Percentiles rank a stretch among this genome's conserved stretches.
Evolutionary conservation across 441 rosid species (phyloP).

Genomic region (Bocquillonia castaneifolia): DNA sequence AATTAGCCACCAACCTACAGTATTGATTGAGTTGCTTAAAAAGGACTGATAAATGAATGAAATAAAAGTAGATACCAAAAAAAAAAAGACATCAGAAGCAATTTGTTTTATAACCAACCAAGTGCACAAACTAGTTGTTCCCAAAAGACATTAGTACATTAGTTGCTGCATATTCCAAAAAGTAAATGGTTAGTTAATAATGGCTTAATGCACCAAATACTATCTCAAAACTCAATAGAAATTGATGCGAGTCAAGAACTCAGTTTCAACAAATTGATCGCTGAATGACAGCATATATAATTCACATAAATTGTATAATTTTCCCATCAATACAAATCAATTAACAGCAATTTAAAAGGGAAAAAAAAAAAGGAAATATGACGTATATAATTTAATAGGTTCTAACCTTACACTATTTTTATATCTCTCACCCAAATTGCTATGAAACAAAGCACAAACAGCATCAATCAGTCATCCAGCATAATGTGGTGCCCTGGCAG

Average conservation of each 20-base stretch:
- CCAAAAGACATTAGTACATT: background rate
- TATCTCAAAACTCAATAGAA: background rate
- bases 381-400: slow-evolving; percentile 14
- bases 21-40: background rate
- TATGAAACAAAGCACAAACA: slow-evolving; percentile 3
- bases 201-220: background rate
- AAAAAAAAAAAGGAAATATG: background rate
- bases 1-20: background rate
- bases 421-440: background rate
- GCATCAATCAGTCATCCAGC: slow-evolving; percentile 29
- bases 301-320: slow-evolving; percentile 17
- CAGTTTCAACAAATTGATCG: slow-evolving; percentile 8
- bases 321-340: slow-evolving; percentile 26
- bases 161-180: background rate
- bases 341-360: slow-evolving; percentile 1
- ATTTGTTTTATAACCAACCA: background rate
- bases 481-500: slow-evolving; percentile 55
- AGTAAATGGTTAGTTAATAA: background rate
- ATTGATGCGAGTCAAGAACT: background rate
- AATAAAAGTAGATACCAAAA: no score
- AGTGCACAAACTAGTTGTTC: slow-evolving; percentile 1
- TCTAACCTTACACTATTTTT: slow-evolving; percentile 26
- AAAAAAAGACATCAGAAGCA: background rate
- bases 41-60: background rate
- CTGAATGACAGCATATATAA: background rate